Conservation (phyloP, 2,329 filamentous ascomycete genomes). For the Setomelanomma holmii region DNA sequence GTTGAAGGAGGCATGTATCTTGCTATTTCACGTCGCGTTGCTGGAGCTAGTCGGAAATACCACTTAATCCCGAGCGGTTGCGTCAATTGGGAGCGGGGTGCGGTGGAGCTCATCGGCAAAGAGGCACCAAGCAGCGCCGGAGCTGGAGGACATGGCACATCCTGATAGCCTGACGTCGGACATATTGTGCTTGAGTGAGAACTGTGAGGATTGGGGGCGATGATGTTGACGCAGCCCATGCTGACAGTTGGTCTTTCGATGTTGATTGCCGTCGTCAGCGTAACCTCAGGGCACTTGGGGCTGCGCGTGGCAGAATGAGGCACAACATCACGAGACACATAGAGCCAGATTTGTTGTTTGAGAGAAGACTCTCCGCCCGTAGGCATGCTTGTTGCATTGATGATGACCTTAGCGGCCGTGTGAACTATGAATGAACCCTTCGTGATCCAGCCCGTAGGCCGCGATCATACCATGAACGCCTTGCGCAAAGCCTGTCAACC, state of each 20-base stretch:
- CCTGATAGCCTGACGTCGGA: too few species aligned
- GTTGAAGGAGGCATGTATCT: too few species aligned
- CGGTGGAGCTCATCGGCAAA: neutral
- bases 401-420: constrained; percentile 24
- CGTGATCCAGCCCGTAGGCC: constrained; percentile 29
- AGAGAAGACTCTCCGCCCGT: constrained; percentile 38
- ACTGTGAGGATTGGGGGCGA: too few species aligned
- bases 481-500: constrained; percentile 27
- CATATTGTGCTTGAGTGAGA: too few species aligned
- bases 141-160: neutral
- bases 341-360: constrained; percentile 7
- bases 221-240: too few species aligned
- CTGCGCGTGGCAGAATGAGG: too few species aligned
- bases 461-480: constrained; percentile 39
- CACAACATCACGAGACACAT: neutral
- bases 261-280: too few species aligned
- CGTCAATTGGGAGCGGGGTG: neutral
- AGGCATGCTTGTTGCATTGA: constrained; percentile 42
- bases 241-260: too few species aligned
- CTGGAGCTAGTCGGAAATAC: neutral
- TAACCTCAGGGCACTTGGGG: too few species aligned
- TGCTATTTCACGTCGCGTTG: neutral
- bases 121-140: neutral
- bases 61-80: neutral
- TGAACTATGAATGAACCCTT: constrained; percentile 39